Base-by-base conservation (phyloP, 2,329 filamentous ascomycete genomes). In the Beauveria australis region DNA sequence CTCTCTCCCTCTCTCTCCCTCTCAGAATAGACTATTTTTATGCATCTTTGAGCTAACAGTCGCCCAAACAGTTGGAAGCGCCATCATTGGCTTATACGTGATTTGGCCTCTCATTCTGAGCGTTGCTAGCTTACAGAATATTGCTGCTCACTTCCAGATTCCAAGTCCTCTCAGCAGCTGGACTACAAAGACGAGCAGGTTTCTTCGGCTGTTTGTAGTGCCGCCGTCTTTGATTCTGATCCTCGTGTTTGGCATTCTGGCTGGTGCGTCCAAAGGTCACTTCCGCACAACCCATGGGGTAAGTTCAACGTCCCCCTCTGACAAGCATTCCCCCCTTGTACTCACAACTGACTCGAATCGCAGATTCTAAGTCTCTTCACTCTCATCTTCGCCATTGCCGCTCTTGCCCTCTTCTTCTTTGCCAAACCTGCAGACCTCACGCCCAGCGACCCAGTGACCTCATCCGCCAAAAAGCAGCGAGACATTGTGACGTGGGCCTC, bases 271-370 rank as follows among this genome's bases (percentile, higher is more conserved):
- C 9, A 59, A 67, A 0, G 59, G 53, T 1, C 68, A 73, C 43
- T 71, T 73, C 61, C 63, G 64, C 9, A 69, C 67, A 4, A 62
- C 66, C 3, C 71, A 74, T 26, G 69, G 66, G 0, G 69, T 73
- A 66, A 63, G 70, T 65, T 30, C 10, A 62, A 57, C 51, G 6
- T 1, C 19, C 6, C 10, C 3, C 1, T 14, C 33, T 24, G 3
- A 14, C 5, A 30, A n/a, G 16, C 1, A 2, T n/a, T 2, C 4
- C 7, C 7, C 1, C 9, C 1, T 8, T 40, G 10, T 40, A 3
- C 46, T 33, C 2, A 8, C 1, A 16, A 22, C 12, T 47, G 3
- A 40, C 43, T 28, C 1, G 19, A 56, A 48, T 5, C 3, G 18
- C 51, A 73, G 70, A 63, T 72, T 18, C 59, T 73, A 28, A 66